These are phyloP conservation scores for Camellia granthamiana DNA, from an alignment of 148 eudicot species.

Conservation along the genomic window DNA sequence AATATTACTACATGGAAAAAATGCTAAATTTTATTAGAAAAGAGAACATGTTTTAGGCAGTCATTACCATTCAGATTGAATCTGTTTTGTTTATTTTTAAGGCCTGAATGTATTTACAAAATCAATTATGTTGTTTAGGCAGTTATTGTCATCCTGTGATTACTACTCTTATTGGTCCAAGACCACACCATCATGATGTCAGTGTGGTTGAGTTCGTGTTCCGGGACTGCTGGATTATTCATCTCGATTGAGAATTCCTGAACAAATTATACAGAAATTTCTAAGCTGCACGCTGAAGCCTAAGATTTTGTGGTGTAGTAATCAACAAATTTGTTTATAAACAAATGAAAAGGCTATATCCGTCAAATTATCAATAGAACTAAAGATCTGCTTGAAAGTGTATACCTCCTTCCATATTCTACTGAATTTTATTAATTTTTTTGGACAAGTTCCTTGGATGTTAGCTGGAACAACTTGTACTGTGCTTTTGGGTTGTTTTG, in stretches of 20 bases:
- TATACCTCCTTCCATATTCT: background rate
- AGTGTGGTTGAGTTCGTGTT: too few relatives aligned
- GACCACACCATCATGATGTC: too few relatives aligned
- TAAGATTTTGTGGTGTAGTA: too few relatives aligned
- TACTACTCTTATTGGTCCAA: too few relatives aligned
- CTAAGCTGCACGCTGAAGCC: background rate
- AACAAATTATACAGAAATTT: background rate
- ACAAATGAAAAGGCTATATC: background rate
- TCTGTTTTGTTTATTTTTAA: background rate
- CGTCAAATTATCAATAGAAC: background rate
- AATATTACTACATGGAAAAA: too few relatives aligned
- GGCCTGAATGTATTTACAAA: too few relatives aligned
- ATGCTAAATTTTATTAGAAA: background rate
- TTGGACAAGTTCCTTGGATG: background rate
- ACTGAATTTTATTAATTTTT: background rate
- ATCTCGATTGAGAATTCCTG: background rate
- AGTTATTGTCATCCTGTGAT: too few relatives aligned
- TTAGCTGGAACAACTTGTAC: constrained; percentile 32
- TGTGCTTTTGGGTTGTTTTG: constrained; percentile 33
- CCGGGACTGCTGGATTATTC: too few relatives aligned
- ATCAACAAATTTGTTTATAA: background rate
- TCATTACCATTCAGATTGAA: background rate
- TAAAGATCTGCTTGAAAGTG: background rate
- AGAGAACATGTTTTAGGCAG: background rate
- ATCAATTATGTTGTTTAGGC: too few relatives aligned